phyloP scores from a whole-genome alignment of 257 asterid species.

The Fraxinus pennsylvanica region DNA sequence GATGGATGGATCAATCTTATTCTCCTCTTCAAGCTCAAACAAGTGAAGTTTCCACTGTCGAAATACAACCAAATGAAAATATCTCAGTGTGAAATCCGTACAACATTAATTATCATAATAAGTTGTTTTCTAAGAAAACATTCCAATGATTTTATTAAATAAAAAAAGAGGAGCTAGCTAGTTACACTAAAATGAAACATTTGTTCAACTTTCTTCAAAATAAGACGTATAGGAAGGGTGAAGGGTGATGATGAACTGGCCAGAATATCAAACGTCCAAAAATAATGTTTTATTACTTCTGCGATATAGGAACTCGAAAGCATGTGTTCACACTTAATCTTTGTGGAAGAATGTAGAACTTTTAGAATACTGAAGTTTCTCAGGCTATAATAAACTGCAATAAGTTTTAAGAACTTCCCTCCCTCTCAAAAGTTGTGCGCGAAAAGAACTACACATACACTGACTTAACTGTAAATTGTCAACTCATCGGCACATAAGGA shows the following conservation, averaged over 20 bases:
- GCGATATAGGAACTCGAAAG: not conserved
- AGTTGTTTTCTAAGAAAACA: not conserved
- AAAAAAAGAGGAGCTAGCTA: too few relatives aligned
- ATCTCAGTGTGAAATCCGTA: not conserved
- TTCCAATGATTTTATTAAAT: not conserved
- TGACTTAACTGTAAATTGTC: not conserved
- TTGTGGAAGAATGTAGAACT: not conserved
- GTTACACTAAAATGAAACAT: not conserved
- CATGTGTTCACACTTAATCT: not conserved
- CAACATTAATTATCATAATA: not conserved
- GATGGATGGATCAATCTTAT: slow-evolving; percentile 59
- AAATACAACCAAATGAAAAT: slow-evolving; percentile 3
- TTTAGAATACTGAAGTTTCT: not conserved
- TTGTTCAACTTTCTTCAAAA: not conserved
- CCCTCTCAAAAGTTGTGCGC: not conserved
- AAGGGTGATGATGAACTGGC: too few relatives aligned
- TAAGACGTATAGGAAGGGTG: too few relatives aligned
- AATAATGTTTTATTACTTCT: too few relatives aligned
- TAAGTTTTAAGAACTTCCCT: not conserved
- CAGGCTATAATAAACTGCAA: not conserved
- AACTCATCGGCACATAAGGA: not conserved
- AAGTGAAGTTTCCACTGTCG: slow-evolving; percentile 82
- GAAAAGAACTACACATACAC: not conserved
- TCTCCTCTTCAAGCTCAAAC: slow-evolving; percentile 77
- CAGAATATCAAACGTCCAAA: too few relatives aligned